Conservation (phyloP, 2,329 filamentous ascomycete species). For the Rutstroemia sp. region DNA sequence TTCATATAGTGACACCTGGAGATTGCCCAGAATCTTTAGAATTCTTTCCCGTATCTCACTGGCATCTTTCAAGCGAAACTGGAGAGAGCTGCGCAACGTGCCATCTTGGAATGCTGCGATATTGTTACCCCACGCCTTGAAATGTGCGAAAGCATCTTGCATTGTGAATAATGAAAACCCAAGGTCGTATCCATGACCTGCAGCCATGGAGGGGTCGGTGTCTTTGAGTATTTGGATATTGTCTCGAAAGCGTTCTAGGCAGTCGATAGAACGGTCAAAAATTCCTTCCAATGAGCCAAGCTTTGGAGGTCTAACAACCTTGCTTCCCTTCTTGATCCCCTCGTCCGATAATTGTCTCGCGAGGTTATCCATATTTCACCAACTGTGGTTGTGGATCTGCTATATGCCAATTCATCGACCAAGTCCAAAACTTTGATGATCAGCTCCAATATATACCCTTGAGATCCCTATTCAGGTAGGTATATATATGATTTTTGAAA, state of each 20-base stretch:
- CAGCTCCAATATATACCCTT: too few relatives aligned
- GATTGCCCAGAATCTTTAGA: slow-evolving; percentile 16
- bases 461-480: too few relatives aligned
- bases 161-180: slow-evolving; percentile 6
- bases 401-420: neutral
- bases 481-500: too few relatives aligned
- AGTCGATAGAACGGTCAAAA: neutral
- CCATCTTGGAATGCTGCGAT: slow-evolving; percentile 21
- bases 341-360: neutral
- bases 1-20: slow-evolving; percentile 16
- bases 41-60: slow-evolving; percentile 15
- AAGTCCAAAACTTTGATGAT: too few relatives aligned
- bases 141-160: slow-evolving; percentile 13
- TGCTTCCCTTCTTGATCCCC: too few relatives aligned
- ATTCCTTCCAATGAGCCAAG: neutral
- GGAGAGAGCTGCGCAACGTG: slow-evolving; percentile 15
- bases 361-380: neutral
- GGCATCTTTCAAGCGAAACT: slow-evolving; percentile 20
- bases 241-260: neutral
- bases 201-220: neutral
- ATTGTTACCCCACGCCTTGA: slow-evolving; percentile 21
- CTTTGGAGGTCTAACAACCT: neutral
- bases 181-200: neutral
- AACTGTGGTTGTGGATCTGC: neutral
- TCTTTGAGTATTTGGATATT: neutral